Evolutionary conservation across 208 protist species (phyloP).

Genomic region (Acanthamoeba triangularis): DNA sequence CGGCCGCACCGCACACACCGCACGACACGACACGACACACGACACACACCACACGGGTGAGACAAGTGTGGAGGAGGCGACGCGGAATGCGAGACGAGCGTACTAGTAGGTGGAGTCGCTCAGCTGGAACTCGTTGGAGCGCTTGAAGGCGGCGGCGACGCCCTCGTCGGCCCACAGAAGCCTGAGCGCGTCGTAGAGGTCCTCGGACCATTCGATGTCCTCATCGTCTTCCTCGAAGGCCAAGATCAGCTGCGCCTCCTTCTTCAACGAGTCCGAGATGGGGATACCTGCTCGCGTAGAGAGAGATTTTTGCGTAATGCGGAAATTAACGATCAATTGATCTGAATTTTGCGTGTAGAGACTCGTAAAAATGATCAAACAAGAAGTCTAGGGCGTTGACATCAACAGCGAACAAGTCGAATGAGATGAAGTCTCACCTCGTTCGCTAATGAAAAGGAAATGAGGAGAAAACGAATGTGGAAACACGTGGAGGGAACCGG

Average conservation of each 20-base stretch:
- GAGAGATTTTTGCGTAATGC: neutral
- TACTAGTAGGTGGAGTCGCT: constrained; percentile 91
- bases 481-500: neutral
- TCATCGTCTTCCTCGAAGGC: neutral
- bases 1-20: too few relatives aligned
- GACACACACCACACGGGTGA: neutral
- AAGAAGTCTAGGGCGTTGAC: neutral
- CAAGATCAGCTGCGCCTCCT: neutral
- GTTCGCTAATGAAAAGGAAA: neutral
- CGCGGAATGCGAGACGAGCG: neutral
- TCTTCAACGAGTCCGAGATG: constrained; percentile 13
- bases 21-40: neutral
- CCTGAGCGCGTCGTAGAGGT: constrained; percentile 76
- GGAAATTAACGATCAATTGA: neutral
- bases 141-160: constrained; percentile 84
- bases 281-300: neutral
- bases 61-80: neutral
- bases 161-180: constrained; percentile 86
- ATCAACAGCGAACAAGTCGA: too few relatives aligned
- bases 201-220: constrained; percentile 47
- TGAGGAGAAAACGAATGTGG: neutral
- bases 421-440: neutral
- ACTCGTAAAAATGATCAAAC: neutral
- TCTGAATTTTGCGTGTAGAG: too few relatives aligned
- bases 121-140: constrained; percentile 88